Percentiles rank a stretch among this genome's conserved stretches.
Conservation (phyloP, 768 basidiomycete species). For the Cyathus striatus region DNA sequence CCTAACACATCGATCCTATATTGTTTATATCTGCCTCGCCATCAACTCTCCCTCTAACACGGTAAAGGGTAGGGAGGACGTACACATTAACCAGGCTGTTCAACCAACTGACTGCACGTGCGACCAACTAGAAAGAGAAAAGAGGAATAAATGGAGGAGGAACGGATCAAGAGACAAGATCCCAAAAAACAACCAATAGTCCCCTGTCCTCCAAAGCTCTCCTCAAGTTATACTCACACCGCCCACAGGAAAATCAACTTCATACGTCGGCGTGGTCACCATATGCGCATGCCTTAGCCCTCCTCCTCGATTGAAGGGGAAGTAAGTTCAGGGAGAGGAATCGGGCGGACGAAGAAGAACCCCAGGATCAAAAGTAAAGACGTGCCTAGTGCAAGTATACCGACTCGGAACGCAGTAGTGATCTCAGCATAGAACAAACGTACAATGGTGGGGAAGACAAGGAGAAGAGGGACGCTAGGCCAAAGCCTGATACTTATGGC, state of each 20-base stretch:
- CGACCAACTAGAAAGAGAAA: constrained; percentile 2
- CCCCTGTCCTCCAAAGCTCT: constrained; percentile 36
- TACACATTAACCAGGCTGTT: constrained; percentile 72
- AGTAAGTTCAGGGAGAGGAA: constrained; percentile 18
- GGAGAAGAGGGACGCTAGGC: not conserved
- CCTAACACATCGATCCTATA: constrained; percentile 60
- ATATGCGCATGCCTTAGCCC: too few relatives aligned
- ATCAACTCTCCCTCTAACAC: too few relatives aligned
- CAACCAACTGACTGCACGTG: constrained; percentile 50
- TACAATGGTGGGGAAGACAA: not conserved
- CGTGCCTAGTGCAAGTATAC: not conserved
- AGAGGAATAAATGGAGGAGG: not conserved
- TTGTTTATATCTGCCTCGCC: constrained; percentile 59
- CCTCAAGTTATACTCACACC: too few relatives aligned
- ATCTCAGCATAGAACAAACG: not conserved
- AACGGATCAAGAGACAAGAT: constrained; percentile 44
- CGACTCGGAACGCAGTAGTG: not conserved
- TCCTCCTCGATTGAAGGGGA: not conserved
- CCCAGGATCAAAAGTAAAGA: not conserved
- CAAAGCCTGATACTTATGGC: not conserved
- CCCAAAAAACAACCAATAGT: constrained; percentile 54
- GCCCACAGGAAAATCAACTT: not conserved
- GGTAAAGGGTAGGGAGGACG: too few relatives aligned
- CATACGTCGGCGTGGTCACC: not conserved
- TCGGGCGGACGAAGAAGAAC: not conserved